A percentile compares a stretch with the other conserved stretches of the same genome.
These are phyloP conservation scores for Yarrowia porcina DNA, from an alignment of 805 yeast species.

Conservation along the genomic window DNA sequence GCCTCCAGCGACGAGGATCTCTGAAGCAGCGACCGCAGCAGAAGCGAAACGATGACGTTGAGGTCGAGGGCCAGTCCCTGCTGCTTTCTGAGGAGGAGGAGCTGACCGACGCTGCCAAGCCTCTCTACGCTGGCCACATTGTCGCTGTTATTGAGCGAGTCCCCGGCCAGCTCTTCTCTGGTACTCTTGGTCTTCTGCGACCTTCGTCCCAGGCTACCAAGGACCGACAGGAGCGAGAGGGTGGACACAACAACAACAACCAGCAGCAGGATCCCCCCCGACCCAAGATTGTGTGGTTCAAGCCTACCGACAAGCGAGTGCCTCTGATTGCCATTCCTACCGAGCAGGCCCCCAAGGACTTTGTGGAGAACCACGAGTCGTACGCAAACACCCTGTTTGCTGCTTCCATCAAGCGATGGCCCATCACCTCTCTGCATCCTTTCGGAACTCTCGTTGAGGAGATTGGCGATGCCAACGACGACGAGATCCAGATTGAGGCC, in stretches of 20 bases:
- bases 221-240: slow-evolving; percentile 49
- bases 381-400: slow-evolving; percentile 82
- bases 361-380: slow-evolving; percentile 84
- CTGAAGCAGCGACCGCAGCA: slow-evolving; percentile 93
- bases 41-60: slow-evolving; percentile 97
- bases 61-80: slow-evolving; percentile 95
- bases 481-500: slow-evolving; percentile 78
- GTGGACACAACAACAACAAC: slow-evolving; percentile 41
- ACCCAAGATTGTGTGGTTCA: slow-evolving; percentile 98
- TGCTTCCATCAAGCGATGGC: slow-evolving; percentile 98
- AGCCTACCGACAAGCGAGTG: slow-evolving; percentile 96
- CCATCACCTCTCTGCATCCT: slow-evolving; percentile 96
- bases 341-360: slow-evolving; percentile 94
- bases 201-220: slow-evolving; percentile 93
- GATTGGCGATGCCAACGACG: slow-evolving; percentile 75
- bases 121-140: slow-evolving; percentile 95
- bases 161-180: slow-evolving; percentile 93
- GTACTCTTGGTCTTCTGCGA: slow-evolving; percentile 87
- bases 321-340: slow-evolving; percentile 98
- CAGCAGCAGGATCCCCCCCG: slow-evolving; percentile 35
- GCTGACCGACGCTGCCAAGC: slow-evolving; percentile 86
- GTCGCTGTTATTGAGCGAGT: slow-evolving; percentile 97
- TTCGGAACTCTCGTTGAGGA: slow-evolving; percentile 90
- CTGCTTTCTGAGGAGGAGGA: slow-evolving; percentile 92
- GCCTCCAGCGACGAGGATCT: slow-evolving; percentile 75